Base-by-base conservation (phyloP, 1,139 yeast genomes). In the Geotrichum restrictum region DNA sequence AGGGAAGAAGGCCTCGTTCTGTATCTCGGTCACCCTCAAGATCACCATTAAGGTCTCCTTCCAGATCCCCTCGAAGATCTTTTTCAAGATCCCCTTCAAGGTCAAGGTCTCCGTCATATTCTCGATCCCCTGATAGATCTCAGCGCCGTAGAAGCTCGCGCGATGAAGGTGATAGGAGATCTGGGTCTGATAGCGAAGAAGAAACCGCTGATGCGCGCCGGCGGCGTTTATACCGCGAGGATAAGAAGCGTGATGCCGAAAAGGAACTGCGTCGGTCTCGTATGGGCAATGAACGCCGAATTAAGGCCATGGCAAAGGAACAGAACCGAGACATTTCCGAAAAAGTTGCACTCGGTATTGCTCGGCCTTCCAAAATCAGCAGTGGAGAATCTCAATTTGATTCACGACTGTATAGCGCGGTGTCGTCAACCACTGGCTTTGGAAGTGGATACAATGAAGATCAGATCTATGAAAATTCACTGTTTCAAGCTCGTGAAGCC, bases 241-340 rank as follows among this genome's bases (percentile, higher is more conserved):
- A 76, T 52, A 70, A 82, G 57, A 65, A 74, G 53, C 64, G 69
- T 48, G 74, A 74, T 52, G 78, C 78, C 5, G 78, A 77, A 57
- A 68, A 68, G 42, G 81, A 79, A 51, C 60, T 78, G 41, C 71
- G 72, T 24, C 63, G 69, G 62, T 71, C 75, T 0, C 69, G 71
- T 45, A 69, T 76, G 75, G 76, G 79, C 38, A 70, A 76, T 1
- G 80, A 74, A 45, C 72, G 72, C 29, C 72, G 74, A 38, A 63
- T 77, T 34, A 70, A 74, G 51, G 64, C 68, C 34, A 59, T 78
- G 57, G 79, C 81, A 0, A 67, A 69, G 40, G 72, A 72, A 10
- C 72, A 74, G 48, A 76, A 76, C 33, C 69, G 84, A 48, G 83
- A 79, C 45, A 68, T 81, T 13, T 77, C 83, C 10, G 83, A 78